phyloP scores from a whole-genome alignment of 805 yeast species.

The Saccharomyces eubayanus region DNA sequence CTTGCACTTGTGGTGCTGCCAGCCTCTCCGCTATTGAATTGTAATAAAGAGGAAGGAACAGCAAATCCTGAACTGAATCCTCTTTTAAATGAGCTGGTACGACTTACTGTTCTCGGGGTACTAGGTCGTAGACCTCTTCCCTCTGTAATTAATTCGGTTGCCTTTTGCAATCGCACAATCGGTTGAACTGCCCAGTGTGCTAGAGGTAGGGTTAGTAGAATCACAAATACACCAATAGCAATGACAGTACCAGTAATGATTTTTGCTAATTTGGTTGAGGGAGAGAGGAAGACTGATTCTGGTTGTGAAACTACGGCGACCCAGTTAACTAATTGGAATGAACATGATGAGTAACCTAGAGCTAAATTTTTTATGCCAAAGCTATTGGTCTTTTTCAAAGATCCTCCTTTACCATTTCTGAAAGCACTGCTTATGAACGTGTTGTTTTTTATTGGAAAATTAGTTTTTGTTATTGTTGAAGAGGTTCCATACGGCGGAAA shows the following conservation, averaged over 20 bases:
- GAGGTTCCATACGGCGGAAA: conserved; percentile 33
- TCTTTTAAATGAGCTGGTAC: conserved; percentile 16
- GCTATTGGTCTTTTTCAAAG: conserved; percentile 32
- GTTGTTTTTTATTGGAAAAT: conserved; percentile 24
- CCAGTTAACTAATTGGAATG: conserved; percentile 49
- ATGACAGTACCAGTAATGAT: conserved; percentile 72
- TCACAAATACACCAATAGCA: conserved; percentile 67
- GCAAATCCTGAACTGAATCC: neutral
- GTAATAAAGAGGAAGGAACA: neutral
- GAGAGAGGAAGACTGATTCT: conserved; percentile 49
- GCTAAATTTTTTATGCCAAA: conserved; percentile 39
- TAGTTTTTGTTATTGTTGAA: conserved; percentile 11
- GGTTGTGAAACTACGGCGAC: conserved; percentile 64
- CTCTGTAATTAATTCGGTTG: conserved; percentile 53
- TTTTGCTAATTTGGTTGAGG: conserved; percentile 51
- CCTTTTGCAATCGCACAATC: conserved; percentile 66
- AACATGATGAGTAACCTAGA: conserved; percentile 45
- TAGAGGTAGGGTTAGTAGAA: conserved; percentile 68
- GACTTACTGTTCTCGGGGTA: conserved; percentile 15
- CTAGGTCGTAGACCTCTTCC: conserved; percentile 34
- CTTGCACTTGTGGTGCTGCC: neutral
- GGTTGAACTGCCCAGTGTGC: conserved; percentile 84
- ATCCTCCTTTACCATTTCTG: conserved; percentile 35
- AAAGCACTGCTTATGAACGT: conserved; percentile 33
- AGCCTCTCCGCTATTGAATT: neutral